phyloP scores from a whole-genome alignment of 495 filamentous ascomycete genomes.

The Aspergillus bertholletiae region DNA sequence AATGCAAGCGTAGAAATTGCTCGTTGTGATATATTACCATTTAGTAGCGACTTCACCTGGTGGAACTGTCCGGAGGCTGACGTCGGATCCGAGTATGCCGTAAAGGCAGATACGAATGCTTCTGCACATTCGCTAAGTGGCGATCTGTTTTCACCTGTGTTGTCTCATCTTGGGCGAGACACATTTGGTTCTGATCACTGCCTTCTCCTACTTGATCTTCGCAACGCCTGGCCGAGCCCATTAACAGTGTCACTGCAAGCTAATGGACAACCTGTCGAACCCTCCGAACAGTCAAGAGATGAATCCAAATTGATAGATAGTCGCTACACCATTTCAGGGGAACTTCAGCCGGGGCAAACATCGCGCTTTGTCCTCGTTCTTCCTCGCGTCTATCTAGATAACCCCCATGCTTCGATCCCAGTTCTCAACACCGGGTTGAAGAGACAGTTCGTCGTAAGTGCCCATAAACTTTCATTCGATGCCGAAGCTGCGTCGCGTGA shows the following conservation, averaged over 20 bases:
- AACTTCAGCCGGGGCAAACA: constrained; percentile 74
- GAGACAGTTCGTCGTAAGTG: constrained; percentile 86
- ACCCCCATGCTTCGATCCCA: constrained; percentile 75
- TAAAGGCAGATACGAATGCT: background rate
- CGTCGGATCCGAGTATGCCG: background rate
- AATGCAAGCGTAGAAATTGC: constrained; percentile 83
- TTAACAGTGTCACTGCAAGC: constrained; percentile 58
- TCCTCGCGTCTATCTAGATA: constrained; percentile 68
- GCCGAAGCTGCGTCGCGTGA: constrained; percentile 74
- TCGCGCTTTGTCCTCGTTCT: constrained; percentile 74
- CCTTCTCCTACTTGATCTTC: constrained; percentile 75
- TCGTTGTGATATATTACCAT: constrained; percentile 73
- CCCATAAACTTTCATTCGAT: constrained; percentile 71
- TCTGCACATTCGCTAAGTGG: constrained; percentile 20
- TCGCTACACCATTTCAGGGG: constrained; percentile 50
- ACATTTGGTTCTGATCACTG: constrained; percentile 62
- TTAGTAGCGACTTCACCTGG: constrained; percentile 57
- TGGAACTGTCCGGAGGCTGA: constrained; percentile 31
- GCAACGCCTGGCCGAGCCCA: constrained; percentile 81
- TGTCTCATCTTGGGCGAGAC: constrained; percentile 38
- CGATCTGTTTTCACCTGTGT: constrained; percentile 36
- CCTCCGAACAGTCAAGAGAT: background rate
- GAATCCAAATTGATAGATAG: constrained; percentile 13
- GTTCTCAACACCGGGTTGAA: constrained; percentile 68
- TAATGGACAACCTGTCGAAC: constrained; percentile 27